Evolutionary conservation across 257 asterid genomes (phyloP), one percentile per base, ranked within the genome.

Genomic region (Rubia yunnanensis): DNA sequence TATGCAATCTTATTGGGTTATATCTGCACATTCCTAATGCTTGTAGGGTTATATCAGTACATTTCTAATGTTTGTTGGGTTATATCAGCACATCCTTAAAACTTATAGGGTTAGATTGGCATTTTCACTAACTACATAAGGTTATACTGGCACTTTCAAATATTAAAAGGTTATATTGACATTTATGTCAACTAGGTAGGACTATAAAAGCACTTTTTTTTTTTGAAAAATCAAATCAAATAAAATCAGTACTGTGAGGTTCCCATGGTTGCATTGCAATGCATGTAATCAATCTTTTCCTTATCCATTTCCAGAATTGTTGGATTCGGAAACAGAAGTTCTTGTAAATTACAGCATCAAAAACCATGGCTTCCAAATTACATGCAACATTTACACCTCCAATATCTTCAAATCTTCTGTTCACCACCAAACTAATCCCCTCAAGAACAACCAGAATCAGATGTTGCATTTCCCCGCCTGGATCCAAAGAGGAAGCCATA

Each of bases 401-500:
- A 48, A 65, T 39, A 9, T 76, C 57, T 20, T 5, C 57, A 50
- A 50, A 20, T 50, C 17, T 53, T 52, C 11, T 56, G 55, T 26
- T 58, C 66, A 10, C 69, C 22, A 58, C 62, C 48, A n/a, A 72
- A 72, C 26, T 36, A 72, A 44, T 74, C 73, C 22, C 30, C 71
- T 38, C 63, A 18, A 26, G 79, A 64, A 36, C 70, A 72, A 65
- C 69, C 68, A 67, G 72, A 76, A 68, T 60, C 65, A 73, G 66
- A 32, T 87, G 86, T 74, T 65, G 81, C 14, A 59, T 73, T 31
- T 79, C 89, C 38, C 96, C 98, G 53, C 96, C 96, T 28, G 58
- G 80, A 63, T 76, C 89, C 8, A 92, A 76, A 72, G 96, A 87
- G 68, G 98, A 87, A 81, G 95, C 96, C 55, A 80, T 89, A 70